Percentiles rank a stretch among this genome's conserved stretches.
phyloP scores from a whole-genome alignment of 345 rosid genomes.

The Moricandia moricandioides region DNA sequence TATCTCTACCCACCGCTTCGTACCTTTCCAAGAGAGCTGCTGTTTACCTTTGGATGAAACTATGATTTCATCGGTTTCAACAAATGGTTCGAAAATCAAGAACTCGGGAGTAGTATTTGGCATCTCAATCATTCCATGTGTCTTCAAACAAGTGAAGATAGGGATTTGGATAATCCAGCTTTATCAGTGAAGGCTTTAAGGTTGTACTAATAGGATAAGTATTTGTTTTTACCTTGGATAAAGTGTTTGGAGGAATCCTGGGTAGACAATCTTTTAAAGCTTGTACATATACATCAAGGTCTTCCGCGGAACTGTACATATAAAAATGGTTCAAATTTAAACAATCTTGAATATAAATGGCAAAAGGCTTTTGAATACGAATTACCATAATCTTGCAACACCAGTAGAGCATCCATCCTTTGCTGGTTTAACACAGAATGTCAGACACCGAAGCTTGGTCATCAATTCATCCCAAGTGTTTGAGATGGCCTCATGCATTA shows the following conservation, averaged over 20 bases:
- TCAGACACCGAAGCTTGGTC: constrained; percentile 66
- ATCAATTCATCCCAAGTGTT: constrained; percentile 63
- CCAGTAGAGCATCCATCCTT: constrained; percentile 98
- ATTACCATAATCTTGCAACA: constrained; percentile 89
- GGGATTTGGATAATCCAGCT: too few relatives aligned
- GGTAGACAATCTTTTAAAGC: constrained; percentile 72
- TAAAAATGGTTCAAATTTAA: neutral
- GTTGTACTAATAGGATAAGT: neutral
- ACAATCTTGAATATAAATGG: neutral
- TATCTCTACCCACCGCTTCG: constrained; percentile 78
- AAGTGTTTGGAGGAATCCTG: constrained; percentile 75
- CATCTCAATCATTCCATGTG: constrained; percentile 95
- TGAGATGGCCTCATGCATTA: constrained; percentile 45
- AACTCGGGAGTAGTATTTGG: constrained; percentile 79
- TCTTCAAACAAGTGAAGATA: constrained; percentile 41
- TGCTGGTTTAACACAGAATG: constrained; percentile 88
- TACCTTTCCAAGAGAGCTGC: constrained; percentile 68
- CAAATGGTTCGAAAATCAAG: constrained; percentile 84
- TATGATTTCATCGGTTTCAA: constrained; percentile 80
- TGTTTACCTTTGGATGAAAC: constrained; percentile 56
- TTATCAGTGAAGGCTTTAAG: neutral
- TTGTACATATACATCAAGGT: constrained; percentile 62
- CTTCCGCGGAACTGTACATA: constrained; percentile 58
- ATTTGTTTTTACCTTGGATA: constrained; percentile 59
- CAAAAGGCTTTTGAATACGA: constrained; percentile 7